These are phyloP conservation scores for Komagataella pseudopastoris DNA, from an alignment of 805 yeast species.

Conservation along the genomic window DNA sequence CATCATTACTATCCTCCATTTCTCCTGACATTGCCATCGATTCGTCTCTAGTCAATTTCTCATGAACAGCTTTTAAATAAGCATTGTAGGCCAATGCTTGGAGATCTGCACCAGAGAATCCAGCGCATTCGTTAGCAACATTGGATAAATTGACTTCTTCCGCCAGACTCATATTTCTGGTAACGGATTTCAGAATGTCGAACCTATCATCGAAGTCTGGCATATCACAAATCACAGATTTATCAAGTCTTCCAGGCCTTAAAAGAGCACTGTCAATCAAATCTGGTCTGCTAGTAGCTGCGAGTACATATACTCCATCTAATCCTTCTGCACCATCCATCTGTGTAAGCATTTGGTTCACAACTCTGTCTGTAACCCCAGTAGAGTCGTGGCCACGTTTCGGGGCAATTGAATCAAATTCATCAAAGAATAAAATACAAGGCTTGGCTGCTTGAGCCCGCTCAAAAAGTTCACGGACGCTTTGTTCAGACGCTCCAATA, in stretches of 20 bases:
- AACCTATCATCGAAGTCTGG: slow-evolving; percentile 60
- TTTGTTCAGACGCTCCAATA: slow-evolving; percentile 95
- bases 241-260: slow-evolving; percentile 94
- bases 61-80: slow-evolving; percentile 73
- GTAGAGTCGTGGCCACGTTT: slow-evolving; percentile 97
- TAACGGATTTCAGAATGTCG: slow-evolving; percentile 53
- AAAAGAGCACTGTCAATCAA: slow-evolving; percentile 87
- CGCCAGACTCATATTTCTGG: slow-evolving; percentile 44
- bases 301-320: slow-evolving; percentile 92
- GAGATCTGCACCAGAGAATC: slow-evolving; percentile 89
- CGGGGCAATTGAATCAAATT: slow-evolving; percentile 94
- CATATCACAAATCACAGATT: slow-evolving; percentile 80
- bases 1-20: not conserved
- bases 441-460: slow-evolving; percentile 93
- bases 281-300: slow-evolving; percentile 95
- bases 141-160: slow-evolving; percentile 35
- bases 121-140: slow-evolving; percentile 50
- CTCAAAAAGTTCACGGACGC: slow-evolving; percentile 85
- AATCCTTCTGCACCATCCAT: slow-evolving; percentile 99
- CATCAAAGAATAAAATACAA: slow-evolving; percentile 86
- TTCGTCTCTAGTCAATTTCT: slow-evolving; percentile 39
- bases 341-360: slow-evolving; percentile 91
- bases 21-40: slow-evolving; percentile 9
- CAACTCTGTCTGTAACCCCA: slow-evolving; percentile 96
- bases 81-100: slow-evolving; percentile 91